phyloP scores from a whole-genome alignment of 129 eudicot species.

The Logfia minima region DNA sequence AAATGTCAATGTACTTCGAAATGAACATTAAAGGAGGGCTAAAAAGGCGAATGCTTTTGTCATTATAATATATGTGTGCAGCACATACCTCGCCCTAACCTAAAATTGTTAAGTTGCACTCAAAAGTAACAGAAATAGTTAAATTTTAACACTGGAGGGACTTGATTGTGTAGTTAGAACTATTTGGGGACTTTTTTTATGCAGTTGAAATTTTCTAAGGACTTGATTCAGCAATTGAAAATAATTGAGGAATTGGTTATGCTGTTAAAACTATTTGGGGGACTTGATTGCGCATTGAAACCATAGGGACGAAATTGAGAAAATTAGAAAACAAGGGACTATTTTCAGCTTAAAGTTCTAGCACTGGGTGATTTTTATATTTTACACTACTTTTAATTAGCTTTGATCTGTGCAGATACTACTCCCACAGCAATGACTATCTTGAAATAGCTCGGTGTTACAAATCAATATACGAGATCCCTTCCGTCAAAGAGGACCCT shows the following conservation, averaged over 20 bases:
- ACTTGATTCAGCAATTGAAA: background rate
- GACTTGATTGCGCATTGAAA: background rate
- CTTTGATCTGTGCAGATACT: conserved; percentile 47
- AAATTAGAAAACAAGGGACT: background rate
- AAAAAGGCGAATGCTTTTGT: background rate
- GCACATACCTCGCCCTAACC: background rate
- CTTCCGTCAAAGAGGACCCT: conserved; percentile 81
- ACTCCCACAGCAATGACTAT: conserved; percentile 79
- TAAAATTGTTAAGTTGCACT: background rate
- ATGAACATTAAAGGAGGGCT: background rate
- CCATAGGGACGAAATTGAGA: background rate
- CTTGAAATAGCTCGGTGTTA: conserved; percentile 94
- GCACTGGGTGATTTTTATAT: background rate
- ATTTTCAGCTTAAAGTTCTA: background rate
- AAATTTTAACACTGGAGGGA: too few species aligned
- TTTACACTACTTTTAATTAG: background rate
- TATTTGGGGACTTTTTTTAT: background rate
- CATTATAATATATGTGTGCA: background rate
- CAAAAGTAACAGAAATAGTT: too few species aligned
- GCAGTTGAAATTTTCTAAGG: background rate
- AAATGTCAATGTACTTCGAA: background rate
- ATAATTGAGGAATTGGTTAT: background rate
- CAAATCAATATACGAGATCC: conserved; percentile 90
- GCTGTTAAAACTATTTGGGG: background rate
- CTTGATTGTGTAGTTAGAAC: background rate